Evolutionary conservation across 257 asterid species (phyloP).

Genomic region (Scutellaria baicalensis): DNA sequence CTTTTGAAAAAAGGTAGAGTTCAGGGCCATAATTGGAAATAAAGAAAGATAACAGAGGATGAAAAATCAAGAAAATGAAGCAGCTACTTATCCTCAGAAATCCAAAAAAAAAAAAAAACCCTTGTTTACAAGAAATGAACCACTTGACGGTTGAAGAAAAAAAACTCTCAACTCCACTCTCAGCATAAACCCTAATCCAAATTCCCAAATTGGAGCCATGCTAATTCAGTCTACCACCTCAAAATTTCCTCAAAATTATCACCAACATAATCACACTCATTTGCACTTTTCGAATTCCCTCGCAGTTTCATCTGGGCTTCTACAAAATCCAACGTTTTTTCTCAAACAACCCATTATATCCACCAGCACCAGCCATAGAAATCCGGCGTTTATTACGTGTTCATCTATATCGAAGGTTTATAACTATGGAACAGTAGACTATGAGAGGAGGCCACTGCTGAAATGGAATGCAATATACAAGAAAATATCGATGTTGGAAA

Average conservation of each 20-base stretch:
- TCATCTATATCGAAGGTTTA: conserved; percentile 50
- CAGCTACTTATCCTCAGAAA: conserved; percentile 13
- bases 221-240: conserved; percentile 54
- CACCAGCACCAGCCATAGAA: conserved; percentile 23
- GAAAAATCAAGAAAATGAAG: neutral
- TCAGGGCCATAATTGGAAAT: neutral
- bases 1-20: neutral
- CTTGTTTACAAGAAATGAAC: neutral
- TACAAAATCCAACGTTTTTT: conserved; percentile 26
- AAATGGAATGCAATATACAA: conserved; percentile 63
- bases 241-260: conserved; percentile 29
- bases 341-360: conserved; percentile 27
- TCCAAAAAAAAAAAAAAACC: neutral
- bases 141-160: neutral
- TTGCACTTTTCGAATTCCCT: conserved; percentile 24
- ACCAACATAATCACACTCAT: conserved; percentile 12
- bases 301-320: conserved; percentile 43
- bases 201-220: conserved; percentile 31
- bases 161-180: neutral
- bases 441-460: conserved; percentile 47
- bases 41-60: neutral
- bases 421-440: conserved; percentile 56
- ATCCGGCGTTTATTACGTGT: conserved; percentile 29
- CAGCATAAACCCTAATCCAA: conserved; percentile 31
- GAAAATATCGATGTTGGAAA: conserved; percentile 44